Conservation (phyloP, 208 protist genomes). For the Crithidia bombi region DNA sequence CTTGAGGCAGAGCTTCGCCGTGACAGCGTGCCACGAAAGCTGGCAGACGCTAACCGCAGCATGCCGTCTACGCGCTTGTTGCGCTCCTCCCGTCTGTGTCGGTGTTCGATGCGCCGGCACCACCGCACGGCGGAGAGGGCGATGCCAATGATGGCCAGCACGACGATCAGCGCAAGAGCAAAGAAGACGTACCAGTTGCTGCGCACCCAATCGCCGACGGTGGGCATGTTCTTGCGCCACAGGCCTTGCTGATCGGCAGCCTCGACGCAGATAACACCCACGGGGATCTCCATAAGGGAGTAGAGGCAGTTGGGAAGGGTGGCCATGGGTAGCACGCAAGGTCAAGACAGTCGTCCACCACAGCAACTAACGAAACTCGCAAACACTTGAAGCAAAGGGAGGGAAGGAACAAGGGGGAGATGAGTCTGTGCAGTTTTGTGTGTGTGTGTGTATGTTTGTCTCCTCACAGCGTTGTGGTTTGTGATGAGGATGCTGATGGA, state of each 20-base stretch:
- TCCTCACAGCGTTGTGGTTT: not conserved
- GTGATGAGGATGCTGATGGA: not conserved
- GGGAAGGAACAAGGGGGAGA: no score
- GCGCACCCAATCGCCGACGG: constrained; percentile 16
- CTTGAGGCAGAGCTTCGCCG: not conserved
- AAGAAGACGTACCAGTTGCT: constrained; percentile 29
- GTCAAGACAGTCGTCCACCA: no score
- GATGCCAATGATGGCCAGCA: constrained; percentile 13
- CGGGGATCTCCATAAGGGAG: not conserved
- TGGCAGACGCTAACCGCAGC: constrained; percentile 15
- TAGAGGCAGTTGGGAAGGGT: constrained; percentile 2
- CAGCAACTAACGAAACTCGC: no score
- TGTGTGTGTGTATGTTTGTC: no score
- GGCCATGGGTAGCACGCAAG: no score
- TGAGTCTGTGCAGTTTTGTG: no score
- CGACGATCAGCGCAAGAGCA: constrained; percentile 3
- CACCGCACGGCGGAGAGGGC: constrained; percentile 21
- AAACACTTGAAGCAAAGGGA: no score
- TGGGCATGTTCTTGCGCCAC: constrained; percentile 20
- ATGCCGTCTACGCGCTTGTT: constrained; percentile 29
- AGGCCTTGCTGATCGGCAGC: not conserved
- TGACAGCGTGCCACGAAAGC: constrained; percentile 14
- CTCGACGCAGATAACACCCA: not conserved
- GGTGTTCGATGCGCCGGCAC: constrained; percentile 12
- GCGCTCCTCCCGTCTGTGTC: constrained; percentile 8